These are phyloP conservation scores for Pestalotiopsis sp. DNA, from an alignment of 2,329 filamentous ascomycete species.

Conservation along the genomic window DNA sequence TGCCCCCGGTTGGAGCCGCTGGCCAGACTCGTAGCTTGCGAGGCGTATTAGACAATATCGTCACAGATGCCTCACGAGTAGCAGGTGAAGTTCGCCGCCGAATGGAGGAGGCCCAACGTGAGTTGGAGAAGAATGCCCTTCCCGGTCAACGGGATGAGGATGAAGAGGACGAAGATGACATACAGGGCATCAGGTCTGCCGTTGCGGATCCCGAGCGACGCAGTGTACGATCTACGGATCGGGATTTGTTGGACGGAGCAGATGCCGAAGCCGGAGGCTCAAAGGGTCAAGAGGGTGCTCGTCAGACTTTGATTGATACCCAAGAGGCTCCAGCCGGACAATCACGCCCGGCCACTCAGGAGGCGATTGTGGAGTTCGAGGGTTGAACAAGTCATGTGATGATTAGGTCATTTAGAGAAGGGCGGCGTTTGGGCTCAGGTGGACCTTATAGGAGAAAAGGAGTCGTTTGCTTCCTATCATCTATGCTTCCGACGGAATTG, in stretches of 20 bases:
- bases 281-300: conserved; percentile 34
- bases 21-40: conserved; percentile 74
- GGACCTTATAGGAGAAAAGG: conserved; percentile 1
- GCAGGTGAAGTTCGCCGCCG: conserved; percentile 87
- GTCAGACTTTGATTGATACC: conserved; percentile 28
- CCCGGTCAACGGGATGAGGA: conserved; percentile 67
- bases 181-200: conserved; percentile 33
- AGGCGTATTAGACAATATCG: conserved; percentile 95
- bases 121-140: conserved; percentile 83
- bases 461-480: conserved; percentile 7
- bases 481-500: background rate
- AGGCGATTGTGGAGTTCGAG: conserved; percentile 50
- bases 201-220: conserved; percentile 61
- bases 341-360: conserved; percentile 29
- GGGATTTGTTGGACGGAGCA: conserved; percentile 73
- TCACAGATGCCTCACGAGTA: conserved; percentile 95
- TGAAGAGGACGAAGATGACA: conserved; percentile 69
- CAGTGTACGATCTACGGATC: conserved; percentile 67
- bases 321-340: conserved; percentile 27
- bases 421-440: conserved; percentile 7
- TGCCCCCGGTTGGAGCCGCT: conserved; percentile 40
- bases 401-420: background rate
- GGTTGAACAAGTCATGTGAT: conserved; percentile 28
- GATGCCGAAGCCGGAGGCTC: conserved; percentile 68
- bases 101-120: conserved; percentile 94